Percentiles rank a stretch among this genome's conserved stretches.
Evolutionary conservation across 129 eudicot genomes (phyloP).

Genomic region (sunflower (Helianthus annuus)): DNA sequence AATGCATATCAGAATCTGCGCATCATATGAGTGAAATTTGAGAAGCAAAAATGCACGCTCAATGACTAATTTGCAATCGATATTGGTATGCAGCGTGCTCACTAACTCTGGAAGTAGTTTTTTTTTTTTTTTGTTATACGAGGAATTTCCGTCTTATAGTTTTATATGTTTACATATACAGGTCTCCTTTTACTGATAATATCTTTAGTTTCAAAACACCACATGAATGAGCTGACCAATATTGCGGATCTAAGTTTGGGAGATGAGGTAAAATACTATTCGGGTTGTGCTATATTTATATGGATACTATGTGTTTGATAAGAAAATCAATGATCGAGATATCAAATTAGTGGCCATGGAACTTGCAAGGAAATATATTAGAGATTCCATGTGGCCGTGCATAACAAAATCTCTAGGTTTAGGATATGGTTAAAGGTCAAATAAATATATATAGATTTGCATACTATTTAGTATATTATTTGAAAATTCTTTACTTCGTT

Average conservation of each 20-base stretch:
- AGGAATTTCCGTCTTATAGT: neutral
- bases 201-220: neutral
- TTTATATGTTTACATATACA: constrained; percentile 4
- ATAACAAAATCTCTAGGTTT: neutral
- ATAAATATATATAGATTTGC: neutral
- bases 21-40: constrained; percentile 9
- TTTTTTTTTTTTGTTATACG: neutral
- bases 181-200: constrained; percentile 3
- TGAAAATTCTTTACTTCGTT: neutral
- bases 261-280: constrained; percentile 10
- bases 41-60: constrained; percentile 15
- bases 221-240: constrained; percentile 11
- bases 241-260: constrained; percentile 8
- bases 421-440: neutral
- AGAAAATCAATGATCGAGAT: neutral
- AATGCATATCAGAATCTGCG: constrained; percentile 2
- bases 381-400: neutral
- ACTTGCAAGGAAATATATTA: neutral
- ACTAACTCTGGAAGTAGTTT: constrained; percentile 8
- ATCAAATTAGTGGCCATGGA: neutral
- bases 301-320: neutral
- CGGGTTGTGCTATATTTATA: neutral
- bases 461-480: neutral
- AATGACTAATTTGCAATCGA: constrained; percentile 10
- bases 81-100: constrained; percentile 19